Base-by-base conservation (phyloP, 768 basidiomycete genomes). In the Sistotremastrum suecicum region DNA sequence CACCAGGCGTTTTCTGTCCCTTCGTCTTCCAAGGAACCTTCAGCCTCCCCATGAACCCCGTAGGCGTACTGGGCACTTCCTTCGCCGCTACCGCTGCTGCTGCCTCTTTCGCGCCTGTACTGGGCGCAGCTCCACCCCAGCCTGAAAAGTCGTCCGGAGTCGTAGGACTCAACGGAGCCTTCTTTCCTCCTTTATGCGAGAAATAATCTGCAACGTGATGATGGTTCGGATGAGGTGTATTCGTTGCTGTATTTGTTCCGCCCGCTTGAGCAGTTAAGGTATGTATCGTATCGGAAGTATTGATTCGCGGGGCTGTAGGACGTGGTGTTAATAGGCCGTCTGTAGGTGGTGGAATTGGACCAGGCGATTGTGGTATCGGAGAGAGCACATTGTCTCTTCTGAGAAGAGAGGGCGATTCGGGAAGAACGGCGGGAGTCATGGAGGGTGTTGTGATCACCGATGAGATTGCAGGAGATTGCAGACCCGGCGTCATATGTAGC, bases 21-120 rank as follows among this genome's bases (percentile, higher is more conserved):
- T 69, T 60, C 43, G 65, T 71, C 60, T 80, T 83, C 6, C 81
- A 82, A 50, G 91, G 75, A 44, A 66, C 79, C 59, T 80, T 85
- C 48, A 91, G 61, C 50, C 83, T 74, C 0, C 87, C 84, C 73
- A 92, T 91, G 45, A 91, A 61, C 1, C 83, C 73, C 29, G 68
- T 61, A 4, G 80, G 76, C 3, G 73, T 76, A 45, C 54, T 66
- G 0, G 76, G 72, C 2, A 69, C 72, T 30, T 66, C 59, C 5
- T 66, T 59, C 8, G 68, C 66, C 34, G 60, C 48, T 10, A 56
- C 12, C 32, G 7, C 11, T 41, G 30, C 34, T 38, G 58, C 65
- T 51, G 49, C 48, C 38, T 34, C 50, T 39, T 51, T 47, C 42
- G 57, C 57, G 5, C 57, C 61, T 31, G 63, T 62, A 4, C 63